phyloP scores from a whole-genome alignment of 768 basidiomycete species.

The Tricholomella constricta region DNA sequence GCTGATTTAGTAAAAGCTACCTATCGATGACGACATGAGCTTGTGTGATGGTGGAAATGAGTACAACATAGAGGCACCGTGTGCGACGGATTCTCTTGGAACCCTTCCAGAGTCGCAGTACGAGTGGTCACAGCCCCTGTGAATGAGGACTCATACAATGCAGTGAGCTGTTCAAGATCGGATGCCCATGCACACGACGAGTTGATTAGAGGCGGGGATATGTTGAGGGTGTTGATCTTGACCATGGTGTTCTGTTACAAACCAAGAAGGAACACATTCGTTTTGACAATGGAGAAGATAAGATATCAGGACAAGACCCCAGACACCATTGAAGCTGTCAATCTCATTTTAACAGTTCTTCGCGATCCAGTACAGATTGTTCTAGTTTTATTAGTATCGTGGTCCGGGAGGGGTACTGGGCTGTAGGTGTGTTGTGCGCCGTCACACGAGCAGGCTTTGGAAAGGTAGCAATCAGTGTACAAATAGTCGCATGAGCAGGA shows the following conservation, averaged over 20 bases:
- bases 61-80: slow-evolving; percentile 44
- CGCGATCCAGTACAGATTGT: slow-evolving; percentile 88
- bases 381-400: slow-evolving; percentile 99
- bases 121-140: slow-evolving; percentile 85
- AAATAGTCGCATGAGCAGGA: background rate
- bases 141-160: slow-evolving; percentile 62
- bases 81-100: slow-evolving; percentile 62
- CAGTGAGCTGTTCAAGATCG: slow-evolving; percentile 59
- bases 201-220: slow-evolving; percentile 73
- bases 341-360: slow-evolving; percentile 73
- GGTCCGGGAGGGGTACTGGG: slow-evolving; percentile 78
- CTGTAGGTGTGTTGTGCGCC: slow-evolving; percentile 87
- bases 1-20: slow-evolving; percentile 57
- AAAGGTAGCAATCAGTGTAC: background rate
- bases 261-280: background rate
- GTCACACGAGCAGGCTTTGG: slow-evolving; percentile 92
- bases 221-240: slow-evolving; percentile 52
- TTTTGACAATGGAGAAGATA: slow-evolving; percentile 15
- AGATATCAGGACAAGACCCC: slow-evolving; percentile 19
- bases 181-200: slow-evolving; percentile 85
- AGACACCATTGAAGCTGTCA: slow-evolving; percentile 10
- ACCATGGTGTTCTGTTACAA: slow-evolving; percentile 45
- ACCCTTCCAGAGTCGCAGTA: slow-evolving; percentile 72
- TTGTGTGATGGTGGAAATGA: slow-evolving; percentile 4
- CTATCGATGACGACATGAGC: slow-evolving; percentile 32